Percentiles rank a stretch among this genome's conserved stretches.
Evolutionary conservation across 2,329 filamentous ascomycete genomes (phyloP).

Genomic region (Didymella arachidicola): DNA sequence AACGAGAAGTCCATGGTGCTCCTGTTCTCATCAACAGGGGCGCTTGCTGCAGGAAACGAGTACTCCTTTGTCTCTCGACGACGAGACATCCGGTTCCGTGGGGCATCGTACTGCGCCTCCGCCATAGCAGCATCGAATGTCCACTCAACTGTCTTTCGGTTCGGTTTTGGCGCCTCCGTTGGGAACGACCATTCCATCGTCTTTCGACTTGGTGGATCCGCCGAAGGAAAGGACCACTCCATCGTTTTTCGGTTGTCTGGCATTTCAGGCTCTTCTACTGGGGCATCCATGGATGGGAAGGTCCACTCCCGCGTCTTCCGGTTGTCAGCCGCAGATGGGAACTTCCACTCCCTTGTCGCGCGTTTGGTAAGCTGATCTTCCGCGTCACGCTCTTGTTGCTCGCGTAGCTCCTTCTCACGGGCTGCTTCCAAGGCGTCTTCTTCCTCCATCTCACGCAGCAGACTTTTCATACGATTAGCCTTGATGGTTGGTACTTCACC

Average conservation of each 20-base stretch:
- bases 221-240: slow-evolving; percentile 62
- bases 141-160: slow-evolving; percentile 57
- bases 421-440: slow-evolving; percentile 48
- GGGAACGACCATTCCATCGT: slow-evolving; percentile 59
- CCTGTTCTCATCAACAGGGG: slow-evolving; percentile 35
- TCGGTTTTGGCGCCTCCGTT: slow-evolving; percentile 46
- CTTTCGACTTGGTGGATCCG: slow-evolving; percentile 48
- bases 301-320: slow-evolving; percentile 63
- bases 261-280: slow-evolving; percentile 26
- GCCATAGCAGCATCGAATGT: slow-evolving; percentile 57
- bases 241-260: slow-evolving; percentile 55
- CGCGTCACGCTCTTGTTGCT: slow-evolving; percentile 52
- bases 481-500: slow-evolving; percentile 64
- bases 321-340: slow-evolving; percentile 50
- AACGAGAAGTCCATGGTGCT: slow-evolving; percentile 48
- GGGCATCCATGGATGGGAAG: slow-evolving; percentile 56
- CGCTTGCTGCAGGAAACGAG: slow-evolving; percentile 32
- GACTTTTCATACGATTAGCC: slow-evolving; percentile 61
- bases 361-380: slow-evolving; percentile 41
- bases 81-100: slow-evolving; percentile 42
- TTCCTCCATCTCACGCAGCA: slow-evolving; percentile 54
- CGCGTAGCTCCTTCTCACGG: slow-evolving; percentile 61
- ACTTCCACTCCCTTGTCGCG: slow-evolving; percentile 62
- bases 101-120: slow-evolving; percentile 46
- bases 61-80: slow-evolving; percentile 47